Evolutionary conservation across 2,329 filamentous ascomycete genomes (phyloP), one percentile per base, ranked within the genome.

Genomic region (Cladobotryum protrusum): DNA sequence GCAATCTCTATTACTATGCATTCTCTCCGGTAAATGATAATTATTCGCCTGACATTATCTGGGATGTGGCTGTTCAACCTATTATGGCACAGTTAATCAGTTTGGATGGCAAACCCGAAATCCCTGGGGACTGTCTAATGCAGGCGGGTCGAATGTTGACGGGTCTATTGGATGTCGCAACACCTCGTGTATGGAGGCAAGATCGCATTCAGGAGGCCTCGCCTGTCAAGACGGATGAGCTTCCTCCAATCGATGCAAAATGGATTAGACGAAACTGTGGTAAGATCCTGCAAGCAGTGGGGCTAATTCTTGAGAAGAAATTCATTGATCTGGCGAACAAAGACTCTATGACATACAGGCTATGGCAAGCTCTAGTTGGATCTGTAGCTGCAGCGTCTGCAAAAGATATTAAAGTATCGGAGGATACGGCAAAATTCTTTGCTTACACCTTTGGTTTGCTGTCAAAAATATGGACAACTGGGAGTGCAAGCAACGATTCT

Each of bases 361-460:
- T 88, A 35, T 88, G 85, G 85, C 65, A 71, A 24, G 72, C 77
- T 1, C 71, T 89, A 12, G 73, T 88, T 40, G 70, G 73, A 3
- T 79, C 84, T 1, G 72, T 90, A 20, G 78, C 82, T 2, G 77
- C 79, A 44, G 86, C 87, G 36, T 85, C 85, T 19, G 78, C 77
- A 39, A 95, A 96, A 67, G 93, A 99, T 67, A 86, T 99, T 58
- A 95, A 92, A 59, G 84, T 91, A 6, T 90, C 89, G 0, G 79
- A 79, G 12, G 92, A 97, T 54, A 88, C 90, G 1, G 87, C 88
- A 61, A 79, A 83, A 53, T 92, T 91, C 52, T 77, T 96, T 54
- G 85, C 87, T 18, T 76, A 81, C 39, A 75, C 90, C 18, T 76
- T 92, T 45, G 82, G 82, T 39, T 68, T 90, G 18, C 70, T 96